Base-by-base conservation (phyloP, 768 basidiomycete genomes). In the Serendipita sp. region DNA sequence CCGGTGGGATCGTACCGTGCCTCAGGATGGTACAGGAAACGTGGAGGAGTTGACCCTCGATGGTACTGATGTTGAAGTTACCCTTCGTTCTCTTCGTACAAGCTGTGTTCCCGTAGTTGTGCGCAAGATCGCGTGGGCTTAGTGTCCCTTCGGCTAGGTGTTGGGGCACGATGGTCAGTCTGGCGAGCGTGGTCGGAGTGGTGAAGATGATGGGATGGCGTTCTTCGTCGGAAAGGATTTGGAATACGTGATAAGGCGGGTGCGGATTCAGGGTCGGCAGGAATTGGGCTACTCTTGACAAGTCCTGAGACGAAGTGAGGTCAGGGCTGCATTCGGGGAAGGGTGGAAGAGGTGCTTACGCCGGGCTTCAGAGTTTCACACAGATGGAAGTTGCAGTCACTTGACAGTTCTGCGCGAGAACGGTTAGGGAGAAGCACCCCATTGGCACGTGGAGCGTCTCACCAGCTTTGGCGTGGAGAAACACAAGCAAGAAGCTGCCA, bases 281-380 rank as follows among this genome's bases (percentile, higher is more conserved):
- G 30, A 26, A 58, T n/a, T 28, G 53, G 17, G 30, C 53, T 30
- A 58, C 53, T 22, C 53, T 34, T 33, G 53, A 58, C 9, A 58
- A 31, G 53, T 58, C 53, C 53, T 58, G 53, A n/a, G 53, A 33
- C 33, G 24, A 58, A 58, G 53, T 58, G 53, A 58, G 53, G 31
- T 33, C 24, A 9, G 53, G 30, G 11, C 53, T 24, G 20, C 9
- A 33, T 31, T 58, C 53, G 53, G 53, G 31, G 28, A 33, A 11
- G 28, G 45, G 28, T 58, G 53, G n/a, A 26, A 28, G 24, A 34
- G 30, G 33, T 58, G 17, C 53, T 58, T 58, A 58, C 53, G 53
- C 33, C 53, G 20, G 53, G 53, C 30, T 58, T 58, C 53, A 58
- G 53, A 24, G 53, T 4, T 33, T 58, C 53, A 31, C 30, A 58